Conservation (phyloP, 2,329 filamentous ascomycete species). For the Rhynchosporium graminicola region DNA sequence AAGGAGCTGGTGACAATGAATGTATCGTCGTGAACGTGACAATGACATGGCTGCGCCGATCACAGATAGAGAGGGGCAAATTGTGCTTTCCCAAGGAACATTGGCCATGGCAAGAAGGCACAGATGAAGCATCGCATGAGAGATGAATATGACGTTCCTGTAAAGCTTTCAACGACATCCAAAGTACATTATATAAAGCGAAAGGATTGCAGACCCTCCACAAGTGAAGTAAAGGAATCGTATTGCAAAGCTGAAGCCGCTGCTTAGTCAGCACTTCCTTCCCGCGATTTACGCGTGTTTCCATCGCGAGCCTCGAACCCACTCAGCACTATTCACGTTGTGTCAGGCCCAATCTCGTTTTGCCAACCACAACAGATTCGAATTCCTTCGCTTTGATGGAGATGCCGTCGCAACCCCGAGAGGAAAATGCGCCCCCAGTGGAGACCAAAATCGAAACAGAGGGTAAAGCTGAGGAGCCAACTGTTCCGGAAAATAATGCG, state of each 20-base stretch:
- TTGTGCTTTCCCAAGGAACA: not conserved
- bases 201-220: too few species aligned
- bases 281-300: not conserved
- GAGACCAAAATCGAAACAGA: slow-evolving; percentile 29
- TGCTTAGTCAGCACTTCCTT: not conserved
- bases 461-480: slow-evolving; percentile 8
- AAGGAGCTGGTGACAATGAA: not conserved
- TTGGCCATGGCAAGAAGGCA: too few species aligned
- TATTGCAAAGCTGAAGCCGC: too few species aligned
- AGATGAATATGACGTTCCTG: too few species aligned
- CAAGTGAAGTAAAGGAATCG: too few species aligned
- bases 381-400: not conserved
- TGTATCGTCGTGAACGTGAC: not conserved
- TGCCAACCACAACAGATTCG: slow-evolving; percentile 17
- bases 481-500: slow-evolving; percentile 1
- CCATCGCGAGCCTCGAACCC: slow-evolving; percentile 6
- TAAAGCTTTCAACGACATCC: too few species aligned
- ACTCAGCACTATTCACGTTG: not conserved
- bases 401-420: slow-evolving; percentile 33
- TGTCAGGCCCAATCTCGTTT: slow-evolving; percentile 4
- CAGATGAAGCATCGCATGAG: too few species aligned
- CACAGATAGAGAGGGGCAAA: not conserved
- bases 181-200: too few species aligned
- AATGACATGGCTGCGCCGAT: slow-evolving; percentile 1
- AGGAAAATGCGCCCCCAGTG: slow-evolving; percentile 19